A percentile compares a stretch with the other conserved stretches of the same genome.
phyloP scores from a whole-genome alignment of 495 filamentous ascomycete species.

The Amphirosellinia nigrospora region DNA sequence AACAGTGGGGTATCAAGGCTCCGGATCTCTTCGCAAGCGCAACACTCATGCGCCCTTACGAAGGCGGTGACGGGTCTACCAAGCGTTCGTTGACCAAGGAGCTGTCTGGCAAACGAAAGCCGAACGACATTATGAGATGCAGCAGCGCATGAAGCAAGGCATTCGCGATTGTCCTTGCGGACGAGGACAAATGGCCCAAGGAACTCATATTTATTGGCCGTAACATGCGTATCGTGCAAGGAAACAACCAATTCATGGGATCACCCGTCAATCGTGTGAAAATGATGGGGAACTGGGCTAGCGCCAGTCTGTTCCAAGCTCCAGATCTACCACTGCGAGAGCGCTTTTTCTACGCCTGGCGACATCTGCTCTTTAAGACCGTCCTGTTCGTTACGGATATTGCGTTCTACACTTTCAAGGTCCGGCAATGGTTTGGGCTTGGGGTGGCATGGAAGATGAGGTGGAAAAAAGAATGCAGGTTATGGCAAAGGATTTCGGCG shows the following conservation, averaged over 20 bases:
- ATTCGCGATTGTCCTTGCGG: constrained; percentile 80
- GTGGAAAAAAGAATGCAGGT: constrained; percentile 83
- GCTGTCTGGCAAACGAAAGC: constrained; percentile 61
- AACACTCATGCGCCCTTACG: constrained; percentile 88
- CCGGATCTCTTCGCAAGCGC: constrained; percentile 89
- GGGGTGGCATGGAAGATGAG: constrained; percentile 94
- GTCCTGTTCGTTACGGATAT: constrained; percentile 82
- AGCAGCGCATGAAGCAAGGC: constrained; percentile 80
- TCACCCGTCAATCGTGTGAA: constrained; percentile 95
- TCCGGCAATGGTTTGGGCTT: constrained; percentile 73
- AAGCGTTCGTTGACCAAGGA: constrained; percentile 60
- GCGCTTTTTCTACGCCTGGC: constrained; percentile 61
- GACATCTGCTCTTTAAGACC: constrained; percentile 78
- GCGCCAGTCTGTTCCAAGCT: constrained; percentile 73
- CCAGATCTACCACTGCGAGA: constrained; percentile 44
- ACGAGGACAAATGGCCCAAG: constrained; percentile 91
- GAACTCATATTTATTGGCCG: constrained; percentile 95
- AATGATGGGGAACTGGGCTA: constrained; percentile 91
- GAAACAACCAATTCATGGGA: constrained; percentile 73
- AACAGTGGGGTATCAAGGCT: constrained; percentile 84
- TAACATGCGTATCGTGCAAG: constrained; percentile 89
- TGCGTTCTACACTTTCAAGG: constrained; percentile 78
- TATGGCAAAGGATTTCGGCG: constrained; percentile 89
- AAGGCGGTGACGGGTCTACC: constrained; percentile 76
- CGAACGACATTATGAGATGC: constrained; percentile 81